Base-by-base conservation (phyloP, 1,284 basidiomycete genomes). In the Earliella scabrosa region DNA sequence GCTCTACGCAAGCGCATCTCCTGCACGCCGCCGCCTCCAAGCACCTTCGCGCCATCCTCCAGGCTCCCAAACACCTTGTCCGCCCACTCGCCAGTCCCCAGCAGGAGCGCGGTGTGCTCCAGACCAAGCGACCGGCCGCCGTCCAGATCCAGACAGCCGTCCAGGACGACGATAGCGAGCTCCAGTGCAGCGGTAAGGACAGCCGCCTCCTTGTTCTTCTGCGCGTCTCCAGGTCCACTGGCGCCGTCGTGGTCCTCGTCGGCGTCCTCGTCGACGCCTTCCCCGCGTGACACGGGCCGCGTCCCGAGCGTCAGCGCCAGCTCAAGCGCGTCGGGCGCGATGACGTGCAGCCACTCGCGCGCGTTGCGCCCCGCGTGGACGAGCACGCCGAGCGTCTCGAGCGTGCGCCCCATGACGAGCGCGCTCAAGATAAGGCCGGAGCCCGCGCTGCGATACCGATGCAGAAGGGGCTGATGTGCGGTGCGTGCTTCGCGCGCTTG, bases 51-150 rank as follows among this genome's bases (percentile, higher is more conserved):
- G 0, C 93, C 92, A 51, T 80, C 80, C 60, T 92, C 91, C 54
- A 94, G 70, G 31, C 70, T 71, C 7, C 78, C 73, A 64, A 96
- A 91, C 2, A 95, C 77, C 35, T 77, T 77, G 7, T 79, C 78
- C 0, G 91, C 92, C 94, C 94, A 97, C 67, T 95, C 92, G 9
- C 87, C 86, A 0, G 82, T 73, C 0, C 87, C 88, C 18, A 92
- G 71, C n/a, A 97, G 67, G 20, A 95, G 73, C 21, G 80, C 73
- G 0, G 88, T 82, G 64, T 92, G 83, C 48, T 94, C 91, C 34
- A 90, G 75, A n/a, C 88, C 82, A 29, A 98, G 72, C 1, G 85
- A 81, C 32, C 83, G 79, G 0, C 95, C 95, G 2, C 77, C 82
- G 61, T 98, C 95, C 7, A 91, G 69, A 36, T 92, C 88, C 23